Evolutionary conservation across 2,329 filamentous ascomycete genomes (phyloP).

Genomic region (Neoarthrinium moseri): DNA sequence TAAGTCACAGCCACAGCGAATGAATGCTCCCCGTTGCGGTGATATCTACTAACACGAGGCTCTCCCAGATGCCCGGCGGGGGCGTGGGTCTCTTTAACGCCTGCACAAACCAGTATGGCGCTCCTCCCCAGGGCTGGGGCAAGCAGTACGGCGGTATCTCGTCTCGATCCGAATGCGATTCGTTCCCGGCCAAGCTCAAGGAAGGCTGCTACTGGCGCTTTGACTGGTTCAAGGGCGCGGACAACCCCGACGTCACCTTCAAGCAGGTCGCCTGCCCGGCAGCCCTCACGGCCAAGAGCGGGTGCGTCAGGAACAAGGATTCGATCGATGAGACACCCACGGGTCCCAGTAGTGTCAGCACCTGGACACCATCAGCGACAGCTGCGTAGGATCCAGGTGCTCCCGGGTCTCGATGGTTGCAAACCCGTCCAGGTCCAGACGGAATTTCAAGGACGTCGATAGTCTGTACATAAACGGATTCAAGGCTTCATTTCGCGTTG

Average conservation of each 20-base stretch:
- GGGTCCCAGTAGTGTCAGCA: constrained; percentile 23
- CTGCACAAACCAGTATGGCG: constrained; percentile 42
- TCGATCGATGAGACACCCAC: constrained; percentile 32
- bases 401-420: too few relatives aligned
- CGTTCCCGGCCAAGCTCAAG: constrained; percentile 52
- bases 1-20: too few relatives aligned
- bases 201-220: constrained; percentile 63
- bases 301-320: constrained; percentile 30
- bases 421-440: too few relatives aligned
- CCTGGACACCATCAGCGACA: constrained; percentile 20
- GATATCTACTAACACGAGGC: neutral
- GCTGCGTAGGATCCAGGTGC: too few relatives aligned
- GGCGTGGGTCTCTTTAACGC: constrained; percentile 53
- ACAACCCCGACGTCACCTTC: constrained; percentile 57
- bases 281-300: constrained; percentile 40
- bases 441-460: too few relatives aligned
- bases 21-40: too few relatives aligned
- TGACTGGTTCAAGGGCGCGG: constrained; percentile 60
- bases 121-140: constrained; percentile 51
- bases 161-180: constrained; percentile 47
- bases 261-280: constrained; percentile 55
- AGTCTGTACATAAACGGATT: too few relatives aligned
- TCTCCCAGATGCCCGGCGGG: constrained; percentile 44
- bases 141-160: constrained; percentile 57
- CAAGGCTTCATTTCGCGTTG: too few relatives aligned